Base-by-base conservation (phyloP, 176 grass and related monocot species). In the Areca catechu region DNA sequence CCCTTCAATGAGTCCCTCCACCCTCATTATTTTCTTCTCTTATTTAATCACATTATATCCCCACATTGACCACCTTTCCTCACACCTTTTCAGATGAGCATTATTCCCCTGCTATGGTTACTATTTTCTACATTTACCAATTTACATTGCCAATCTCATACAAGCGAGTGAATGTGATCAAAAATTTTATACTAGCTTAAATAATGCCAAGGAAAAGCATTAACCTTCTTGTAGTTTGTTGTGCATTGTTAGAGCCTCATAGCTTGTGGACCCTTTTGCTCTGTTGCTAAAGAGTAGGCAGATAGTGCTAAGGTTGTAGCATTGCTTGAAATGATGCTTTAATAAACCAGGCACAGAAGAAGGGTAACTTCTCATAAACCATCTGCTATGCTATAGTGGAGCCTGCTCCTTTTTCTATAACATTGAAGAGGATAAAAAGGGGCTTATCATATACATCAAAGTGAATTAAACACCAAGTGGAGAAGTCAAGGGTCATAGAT, bases 51-150 rank as follows among this genome's bases (percentile, higher is more conserved):
- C 34, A 12, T 12, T 12, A 43, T 43, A 43, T 43, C 34, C 34
- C 34, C 34, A 43, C 34, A 43, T 14, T 12, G 34, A 64, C 75
- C 67, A 74, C 27, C 81, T 65, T 65, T 78, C 79, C 72, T 88
- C 85, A 76, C 85, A 83, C 76, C 85, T 88, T 83, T 88, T 83
- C 63, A 88, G 75, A 82, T 82, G 79, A 71, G 75, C 62, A 75
- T 75, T 75, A 72, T 52, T 68, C 61, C 14, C 34, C 34, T 43
- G 34, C 10, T 43, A 3, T 12, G 14, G 34, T 10, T 43, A 43
- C 14, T 43, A 43, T 12, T 43, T 43, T 43, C 34, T 12, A 43
- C 34, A 43, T 43, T 12, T 43, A 43, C 34, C 34, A 2, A 12
- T 43, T 43, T 43, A 43, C 14, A 43, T 12, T 3, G 14, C 34